These are phyloP conservation scores for Boletus semigastroideus DNA, from an alignment of 1,284 basidiomycete species.

Conservation along the genomic window DNA sequence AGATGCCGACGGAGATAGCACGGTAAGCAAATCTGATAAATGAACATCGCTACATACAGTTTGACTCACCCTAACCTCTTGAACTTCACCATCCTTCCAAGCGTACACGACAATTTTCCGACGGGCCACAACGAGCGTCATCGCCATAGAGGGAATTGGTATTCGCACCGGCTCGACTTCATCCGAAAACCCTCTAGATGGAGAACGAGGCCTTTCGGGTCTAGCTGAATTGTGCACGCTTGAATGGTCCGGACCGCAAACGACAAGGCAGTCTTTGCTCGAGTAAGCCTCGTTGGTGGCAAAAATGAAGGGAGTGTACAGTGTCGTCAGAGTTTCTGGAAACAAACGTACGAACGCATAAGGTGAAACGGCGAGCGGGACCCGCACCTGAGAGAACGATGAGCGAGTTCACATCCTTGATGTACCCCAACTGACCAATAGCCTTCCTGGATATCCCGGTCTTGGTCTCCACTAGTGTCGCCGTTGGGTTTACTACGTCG, in stretches of 20 bases:
- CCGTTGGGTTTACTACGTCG: constrained; percentile 35
- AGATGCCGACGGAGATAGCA: constrained; percentile 2
- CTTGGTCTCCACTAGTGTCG: constrained; percentile 65
- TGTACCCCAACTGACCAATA: constrained; percentile 84
- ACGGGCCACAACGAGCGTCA: constrained; percentile 79
- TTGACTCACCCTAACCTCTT: constrained; percentile 63
- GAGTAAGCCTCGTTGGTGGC: constrained; percentile 68
- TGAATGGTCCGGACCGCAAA: constrained; percentile 72
- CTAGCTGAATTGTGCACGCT: constrained; percentile 44
- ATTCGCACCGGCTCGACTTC: constrained; percentile 35
- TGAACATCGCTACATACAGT: neutral
- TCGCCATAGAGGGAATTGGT: constrained; percentile 60
- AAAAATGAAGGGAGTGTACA: constrained; percentile 65
- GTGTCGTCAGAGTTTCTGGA: constrained; percentile 60
- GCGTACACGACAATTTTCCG: constrained; percentile 83
- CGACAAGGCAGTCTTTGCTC: constrained; percentile 78
- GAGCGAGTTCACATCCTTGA: constrained; percentile 81
- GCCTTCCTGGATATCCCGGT: constrained; percentile 62
- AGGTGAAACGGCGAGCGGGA: neutral
- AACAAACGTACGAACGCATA: neutral
- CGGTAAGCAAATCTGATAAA: neutral
- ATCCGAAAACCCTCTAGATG: constrained; percentile 19
- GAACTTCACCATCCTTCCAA: constrained; percentile 84
- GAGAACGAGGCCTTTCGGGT: constrained; percentile 2
- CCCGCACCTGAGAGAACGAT: constrained; percentile 75